phyloP scores from a whole-genome alignment of 345 rosid species.

The Populus simonii region DNA sequence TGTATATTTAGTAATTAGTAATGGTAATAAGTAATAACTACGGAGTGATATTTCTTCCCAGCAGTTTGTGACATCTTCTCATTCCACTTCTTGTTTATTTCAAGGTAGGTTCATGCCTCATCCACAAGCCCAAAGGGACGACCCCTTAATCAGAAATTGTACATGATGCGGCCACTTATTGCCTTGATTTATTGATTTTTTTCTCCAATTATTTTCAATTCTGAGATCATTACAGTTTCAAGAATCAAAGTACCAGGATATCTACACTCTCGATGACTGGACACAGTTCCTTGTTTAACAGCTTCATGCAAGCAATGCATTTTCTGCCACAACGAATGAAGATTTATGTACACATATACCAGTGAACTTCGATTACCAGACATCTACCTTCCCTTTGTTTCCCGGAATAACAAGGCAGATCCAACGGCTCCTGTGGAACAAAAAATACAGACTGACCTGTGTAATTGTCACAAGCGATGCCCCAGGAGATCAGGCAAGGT shows the following conservation, averaged over 20 bases:
- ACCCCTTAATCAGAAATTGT: not conserved
- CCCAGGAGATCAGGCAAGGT: slow-evolving; percentile 48
- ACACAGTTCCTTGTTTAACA: not conserved
- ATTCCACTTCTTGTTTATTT: not conserved
- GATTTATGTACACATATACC: not conserved
- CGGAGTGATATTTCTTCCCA: not conserved
- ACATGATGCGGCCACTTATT: not conserved
- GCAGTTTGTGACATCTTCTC: not conserved
- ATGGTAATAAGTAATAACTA: too few relatives aligned
- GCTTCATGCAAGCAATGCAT: not conserved
- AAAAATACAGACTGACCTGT: not conserved
- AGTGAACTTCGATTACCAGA: not conserved
- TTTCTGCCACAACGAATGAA: not conserved
- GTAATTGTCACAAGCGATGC: slow-evolving; percentile 19
- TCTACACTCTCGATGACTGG: not conserved
- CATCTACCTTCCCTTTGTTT: not conserved
- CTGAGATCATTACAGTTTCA: not conserved
- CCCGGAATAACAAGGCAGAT: not conserved
- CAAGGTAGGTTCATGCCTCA: not conserved
- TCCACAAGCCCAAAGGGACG: not conserved
- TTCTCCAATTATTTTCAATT: not conserved
- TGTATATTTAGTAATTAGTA: too few relatives aligned
- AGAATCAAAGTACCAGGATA: not conserved
- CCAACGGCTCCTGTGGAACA: not conserved
- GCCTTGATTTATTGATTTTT: not conserved